Evolutionary conservation across 2,329 filamentous ascomycete genomes (phyloP), one percentile per base, ranked within the genome.

Genomic region (Botrytis hyacinthi): DNA sequence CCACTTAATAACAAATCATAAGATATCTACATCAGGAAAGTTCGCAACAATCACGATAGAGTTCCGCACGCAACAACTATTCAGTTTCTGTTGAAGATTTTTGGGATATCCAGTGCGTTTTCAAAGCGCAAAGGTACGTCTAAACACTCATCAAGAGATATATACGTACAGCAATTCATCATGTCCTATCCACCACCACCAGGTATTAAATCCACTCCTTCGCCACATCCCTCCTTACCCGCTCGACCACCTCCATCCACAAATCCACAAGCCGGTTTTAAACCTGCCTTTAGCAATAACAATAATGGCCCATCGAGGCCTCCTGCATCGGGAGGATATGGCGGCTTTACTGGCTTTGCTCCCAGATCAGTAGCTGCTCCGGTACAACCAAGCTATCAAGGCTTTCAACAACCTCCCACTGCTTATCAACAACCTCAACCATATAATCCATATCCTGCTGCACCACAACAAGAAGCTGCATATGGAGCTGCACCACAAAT

Each of bases 131-230:
- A 81, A 81, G 80, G 80, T 82, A 82, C 80, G 80, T 82, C 77
- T 79, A 79, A 69, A 79, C 76, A 79, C 76, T 78, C 75, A 78
- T 67, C 61, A 72, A 72, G 51, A 78, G 77, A 77, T 76, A 75
- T 74, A 76, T 75, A 78, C 77, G 79, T 76, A 76, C 78, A 80
- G 78, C 76, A 78, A 79, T 90, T 90, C 88, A 90, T 90, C 88
- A 95, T 95, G 93, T 91, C 92, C 84, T 93, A 93, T 88, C 91
- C 92, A 84, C 91, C 91, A 82, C 92, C 92, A 92, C 92, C 93
- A 93, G 92, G 92, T 89, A 85, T 89, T 83, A 81, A 76, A 82
- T 78, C 82, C 80, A 79, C 84, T 79, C 77, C 82, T 74, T 76
- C 83, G 78, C 79, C 83, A 48, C 84, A 88, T 79, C 87, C 89